These are phyloP conservation scores for Globisporangium splendens DNA, from an alignment of 352 stramenopile genomes.

Conservation along the genomic window DNA sequence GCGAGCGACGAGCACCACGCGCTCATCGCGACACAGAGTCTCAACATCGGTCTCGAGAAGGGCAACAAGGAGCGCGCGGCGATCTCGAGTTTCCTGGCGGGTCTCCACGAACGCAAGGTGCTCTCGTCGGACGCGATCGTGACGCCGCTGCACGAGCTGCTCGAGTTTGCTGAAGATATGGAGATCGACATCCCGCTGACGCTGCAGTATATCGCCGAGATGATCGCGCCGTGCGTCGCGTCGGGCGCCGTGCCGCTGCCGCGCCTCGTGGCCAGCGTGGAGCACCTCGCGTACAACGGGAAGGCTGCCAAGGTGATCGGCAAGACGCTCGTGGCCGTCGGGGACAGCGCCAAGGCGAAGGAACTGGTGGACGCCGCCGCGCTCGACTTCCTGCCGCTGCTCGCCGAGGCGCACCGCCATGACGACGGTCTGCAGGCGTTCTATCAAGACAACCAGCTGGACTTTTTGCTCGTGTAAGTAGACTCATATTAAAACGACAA, in stretches of 20 bases:
- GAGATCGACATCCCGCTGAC: slow-evolving; percentile 81
- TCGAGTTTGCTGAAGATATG: slow-evolving; percentile 77
- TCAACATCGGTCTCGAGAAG: slow-evolving; percentile 75
- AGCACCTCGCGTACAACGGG: slow-evolving; percentile 50
- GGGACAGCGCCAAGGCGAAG: slow-evolving; percentile 42
- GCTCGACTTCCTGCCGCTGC: slow-evolving; percentile 17
- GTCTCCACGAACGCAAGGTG: slow-evolving; percentile 46
- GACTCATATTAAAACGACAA: slow-evolving; percentile 2
- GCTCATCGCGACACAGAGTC: slow-evolving; percentile 41
- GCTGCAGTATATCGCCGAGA: slow-evolving; percentile 63
- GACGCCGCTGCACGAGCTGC: slow-evolving; percentile 42
- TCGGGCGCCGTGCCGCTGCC: slow-evolving; percentile 34
- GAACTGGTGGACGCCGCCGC: slow-evolving; percentile 23
- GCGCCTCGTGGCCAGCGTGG: slow-evolving; percentile 39
- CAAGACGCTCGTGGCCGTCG: slow-evolving; percentile 36
- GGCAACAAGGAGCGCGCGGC: slow-evolving; percentile 58
- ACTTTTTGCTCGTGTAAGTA: slow-evolving; percentile 14
- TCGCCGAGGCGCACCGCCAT: slow-evolving; percentile 12
- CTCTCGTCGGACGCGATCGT: slow-evolving; percentile 37
- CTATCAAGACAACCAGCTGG: slow-evolving; percentile 13
- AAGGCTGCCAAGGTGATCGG: slow-evolving; percentile 65
- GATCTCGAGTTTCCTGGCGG: slow-evolving; percentile 47
- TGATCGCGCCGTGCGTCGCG: slow-evolving; percentile 61
- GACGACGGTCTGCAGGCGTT: slow-evolving; percentile 15
- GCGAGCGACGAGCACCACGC: slow-evolving; percentile 44